Evolutionary conservation across 352 stramenopile genomes (phyloP).

Genomic region (Phytophthora multivora): DNA sequence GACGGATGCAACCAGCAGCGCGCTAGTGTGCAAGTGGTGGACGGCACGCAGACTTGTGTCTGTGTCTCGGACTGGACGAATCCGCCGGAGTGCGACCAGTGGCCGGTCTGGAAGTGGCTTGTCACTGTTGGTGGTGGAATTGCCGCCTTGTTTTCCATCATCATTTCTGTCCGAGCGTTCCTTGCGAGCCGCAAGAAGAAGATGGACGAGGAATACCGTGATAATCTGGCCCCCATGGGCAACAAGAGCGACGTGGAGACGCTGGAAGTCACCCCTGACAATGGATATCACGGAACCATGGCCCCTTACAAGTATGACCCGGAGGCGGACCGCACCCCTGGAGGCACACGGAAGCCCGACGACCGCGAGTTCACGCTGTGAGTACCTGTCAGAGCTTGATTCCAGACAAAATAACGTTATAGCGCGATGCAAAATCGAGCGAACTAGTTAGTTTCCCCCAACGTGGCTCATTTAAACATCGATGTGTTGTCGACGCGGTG

Average conservation of each 20-base stretch:
- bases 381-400: background rate
- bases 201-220: slow-evolving; percentile 10
- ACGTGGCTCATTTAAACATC: slow-evolving; percentile 4
- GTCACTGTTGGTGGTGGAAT: slow-evolving; percentile 62
- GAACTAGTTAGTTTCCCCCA: slow-evolving; percentile 23
- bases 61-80: slow-evolving; percentile 68
- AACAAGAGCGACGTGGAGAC: slow-evolving; percentile 43
- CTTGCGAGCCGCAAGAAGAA: slow-evolving; percentile 49
- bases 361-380: slow-evolving; percentile 47
- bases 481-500: slow-evolving; percentile 5
- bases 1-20: slow-evolving; percentile 59
- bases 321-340: slow-evolving; percentile 18
- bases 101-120: slow-evolving; percentile 61
- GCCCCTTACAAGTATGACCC: slow-evolving; percentile 40
- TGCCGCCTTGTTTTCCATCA: slow-evolving; percentile 63
- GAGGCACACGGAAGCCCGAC: slow-evolving; percentile 28
- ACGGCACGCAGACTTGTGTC: slow-evolving; percentile 51
- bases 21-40: slow-evolving; percentile 42
- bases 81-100: slow-evolving; percentile 55
- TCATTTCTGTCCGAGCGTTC: slow-evolving; percentile 55
- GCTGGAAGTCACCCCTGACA: slow-evolving; percentile 38
- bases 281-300: slow-evolving; percentile 22
- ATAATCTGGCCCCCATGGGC: slow-evolving; percentile 18
- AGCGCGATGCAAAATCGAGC: slow-evolving; percentile 15
- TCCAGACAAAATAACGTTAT: slow-evolving; percentile 34